Evolutionary conservation across 257 asterid species (phyloP), one percentile per base, ranked within the genome.

Genomic region (Solanum sparsipilum): DNA sequence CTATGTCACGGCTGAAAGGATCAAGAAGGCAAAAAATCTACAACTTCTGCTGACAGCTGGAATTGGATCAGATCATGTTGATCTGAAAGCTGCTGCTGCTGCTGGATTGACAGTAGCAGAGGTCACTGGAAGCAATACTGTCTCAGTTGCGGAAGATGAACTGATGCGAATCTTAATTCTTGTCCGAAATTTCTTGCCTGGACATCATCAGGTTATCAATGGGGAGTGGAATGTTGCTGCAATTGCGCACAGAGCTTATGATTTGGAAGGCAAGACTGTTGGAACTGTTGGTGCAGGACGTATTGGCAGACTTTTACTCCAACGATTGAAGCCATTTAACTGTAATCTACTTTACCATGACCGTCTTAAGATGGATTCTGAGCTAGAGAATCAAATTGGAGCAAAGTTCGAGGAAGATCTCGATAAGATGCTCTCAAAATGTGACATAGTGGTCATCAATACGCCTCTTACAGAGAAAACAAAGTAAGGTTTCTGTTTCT

Each of bases 241-340:
- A 76, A 93, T 96, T 91, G 94, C 99, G 82, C 67, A 97, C 91
- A 91, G 99, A 75, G 95, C 99, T 71, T 97, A 97, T 83, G 99
- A 96, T 92, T 97, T 97, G 35, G 99, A 97, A 91, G 99, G 98
- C 12, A 97, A 97, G 93, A 97, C 99, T n/a, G 98, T 97, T 82
- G 99, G 99, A 84, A 97, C 99, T 9, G 97, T 97, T 87, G 99
- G 99, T 52, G 99, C 98, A 20, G 99, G 99, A 34, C 95, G 98
- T 6, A 96, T 97, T 65, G 99, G 99, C 36, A 92, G 89, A 89
- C 95, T 95, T 21, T 86, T 97, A 78, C 97, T 97, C 23, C 99
- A 97, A 94, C 92, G 99, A 68, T 48, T 97, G 92, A 97, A 96
- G 72, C 99, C 99, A 87, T 96, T 97, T 93, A 93, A 94, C 89